Evolutionary conservation across 129 eudicot genomes (phyloP).

Genomic region (Calendula officinalis): DNA sequence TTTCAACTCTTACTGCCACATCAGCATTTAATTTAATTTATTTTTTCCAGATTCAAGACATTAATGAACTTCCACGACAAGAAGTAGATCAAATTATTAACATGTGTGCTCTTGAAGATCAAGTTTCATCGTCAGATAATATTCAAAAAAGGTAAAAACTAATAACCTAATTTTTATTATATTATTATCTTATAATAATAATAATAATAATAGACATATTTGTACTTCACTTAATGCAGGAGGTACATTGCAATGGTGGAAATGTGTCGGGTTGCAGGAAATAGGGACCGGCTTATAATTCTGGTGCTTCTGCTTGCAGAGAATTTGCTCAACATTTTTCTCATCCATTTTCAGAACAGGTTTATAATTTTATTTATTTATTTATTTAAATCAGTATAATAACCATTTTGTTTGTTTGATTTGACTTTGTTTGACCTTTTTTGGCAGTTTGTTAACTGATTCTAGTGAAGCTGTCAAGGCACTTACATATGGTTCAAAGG

Average conservation of each 20-base stretch:
- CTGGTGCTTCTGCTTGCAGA: slow-evolving; percentile 80
- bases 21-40: background rate
- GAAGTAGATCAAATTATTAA: slow-evolving; percentile 89
- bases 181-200: background rate
- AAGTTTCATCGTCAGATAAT: slow-evolving; percentile 63
- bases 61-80: slow-evolving; percentile 90
- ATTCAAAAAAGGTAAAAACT: slow-evolving; percentile 68
- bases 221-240: slow-evolving; percentile 37
- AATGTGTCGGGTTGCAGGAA: slow-evolving; percentile 83
- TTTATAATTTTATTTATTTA: slow-evolving; percentile 6
- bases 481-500: slow-evolving; percentile 39
- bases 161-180: background rate
- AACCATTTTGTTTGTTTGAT: background rate
- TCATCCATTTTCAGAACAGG: slow-evolving; percentile 83
- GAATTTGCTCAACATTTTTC: slow-evolving; percentile 77
- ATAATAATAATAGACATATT: no score
- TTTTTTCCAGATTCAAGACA: slow-evolving; percentile 69
- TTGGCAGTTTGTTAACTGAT: slow-evolving; percentile 37
- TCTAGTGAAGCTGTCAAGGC: slow-evolving; percentile 34
- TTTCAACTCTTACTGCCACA: no score
- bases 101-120: slow-evolving; percentile 51
- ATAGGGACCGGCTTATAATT: slow-evolving; percentile 63
- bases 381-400: background rate
- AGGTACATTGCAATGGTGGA: slow-evolving; percentile 91
- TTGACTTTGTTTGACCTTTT: background rate